Base-by-base conservation (phyloP, 305 asterid genomes). In the Ajuga reptans region DNA sequence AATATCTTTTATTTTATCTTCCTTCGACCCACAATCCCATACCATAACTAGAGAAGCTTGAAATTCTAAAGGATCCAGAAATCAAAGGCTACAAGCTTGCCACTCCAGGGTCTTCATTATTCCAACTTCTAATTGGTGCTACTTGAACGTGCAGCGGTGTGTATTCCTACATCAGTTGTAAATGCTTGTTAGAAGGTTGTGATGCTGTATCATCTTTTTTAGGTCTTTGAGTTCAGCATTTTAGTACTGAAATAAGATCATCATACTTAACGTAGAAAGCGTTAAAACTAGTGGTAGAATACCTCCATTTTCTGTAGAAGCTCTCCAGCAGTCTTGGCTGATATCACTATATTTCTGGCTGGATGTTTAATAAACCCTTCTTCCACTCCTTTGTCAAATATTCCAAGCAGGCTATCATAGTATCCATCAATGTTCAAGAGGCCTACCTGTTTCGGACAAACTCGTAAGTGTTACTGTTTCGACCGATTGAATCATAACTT, bases 321-420 rank as follows among this genome's bases (percentile, higher is more conserved):
- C 72, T 85, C 91, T 72, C 31, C 72, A 39, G 89, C 77, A 59
- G 81, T 80, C 21, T 73, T 63, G 62, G 92, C 91, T 59, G 91
- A 83, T 63, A 84, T 73, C 46, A 82, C 85, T 68, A 85, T 87
- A 37, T 81, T 65, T 75, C 92, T 81, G 1, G 84, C 89, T 9
- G 84, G 72, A 3, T 80, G 76, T 46, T 73, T 78, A 68, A 87
- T 85, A 63, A 87, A 87, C 52, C 89, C 95, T 69, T 86, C 92
- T 72, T 82, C 86, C 37, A 87, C 91, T 24, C 84, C 88, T 78
- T 84, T 84, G 78, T 87, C 89, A 31, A 87, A 85, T 72, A 87
- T 74, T 31, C 80, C 86, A 6, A 87, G 85, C 84, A 87, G 82
- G 78, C 78, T 50, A 66, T 83, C 85, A 50, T 85, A 84, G 69